Base-by-base conservation (phyloP, 495 filamentous ascomycete species). In the Penicillium diatomitis region DNA sequence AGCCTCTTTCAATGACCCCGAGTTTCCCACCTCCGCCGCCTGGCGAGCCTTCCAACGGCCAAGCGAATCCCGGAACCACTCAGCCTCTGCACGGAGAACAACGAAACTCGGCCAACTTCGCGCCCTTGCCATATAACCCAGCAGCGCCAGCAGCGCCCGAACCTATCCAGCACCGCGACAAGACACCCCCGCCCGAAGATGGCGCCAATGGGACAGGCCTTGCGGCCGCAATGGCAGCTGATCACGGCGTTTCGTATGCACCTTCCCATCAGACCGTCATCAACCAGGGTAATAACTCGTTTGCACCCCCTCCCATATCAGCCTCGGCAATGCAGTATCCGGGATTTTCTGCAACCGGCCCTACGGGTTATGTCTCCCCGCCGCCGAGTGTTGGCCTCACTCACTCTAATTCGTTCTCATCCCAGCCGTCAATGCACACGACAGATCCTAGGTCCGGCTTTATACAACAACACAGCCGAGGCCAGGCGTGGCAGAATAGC, bases 121-220 rank as follows among this genome's bases (percentile, higher is more conserved):
- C 75, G n/a, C 86, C 88, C n/a, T 77, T 92, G 46, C 79, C 88
- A 2, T 96, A 96, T 56, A 96, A 96, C 64, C 90, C 90, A 1
- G 88, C 90, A 0, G 88, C 90, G 1, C 90, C 90, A 8, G 73
- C 90, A 3, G 87, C 87, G 2, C 86, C 90, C 3, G 90, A 96
- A 60, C 81, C 81, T 9, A 85, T 94, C 55, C 76, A 81, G 46
- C 80, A 90, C 55, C 81, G 90, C 41, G 89, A 96, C 68, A 92
- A 95, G 72, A 95, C 90, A 0, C 89, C 88, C 6, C 90, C 90
- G 5, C 85, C 85, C 32, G 75, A 78, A 9, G 86, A 91, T 56
- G 86, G 83, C 32, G 80, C 71, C 38, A 68, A 69, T 32, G 81
- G 84, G 8, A 89, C 87, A 34, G 87, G 87, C 3, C 71, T 95